Percentiles rank a stretch among this genome's conserved stretches.
Evolutionary conservation across 148 eudicot genomes (phyloP).

Genomic region (Vaccinium vitisidaea): DNA sequence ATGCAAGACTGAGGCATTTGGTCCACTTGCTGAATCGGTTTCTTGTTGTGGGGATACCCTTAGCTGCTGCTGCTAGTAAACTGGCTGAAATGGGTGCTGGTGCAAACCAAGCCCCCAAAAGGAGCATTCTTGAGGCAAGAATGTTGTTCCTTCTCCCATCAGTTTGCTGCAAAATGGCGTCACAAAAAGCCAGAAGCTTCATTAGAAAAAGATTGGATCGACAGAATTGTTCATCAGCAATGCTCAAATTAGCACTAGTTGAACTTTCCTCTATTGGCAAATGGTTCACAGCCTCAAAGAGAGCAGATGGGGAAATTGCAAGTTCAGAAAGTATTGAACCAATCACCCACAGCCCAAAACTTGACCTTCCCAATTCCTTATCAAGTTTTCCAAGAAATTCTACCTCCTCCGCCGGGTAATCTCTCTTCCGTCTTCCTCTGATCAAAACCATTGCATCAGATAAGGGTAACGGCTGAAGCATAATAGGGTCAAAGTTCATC

Average conservation of each 20-base stretch:
- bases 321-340: constrained; percentile 75
- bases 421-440: constrained; percentile 61
- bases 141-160: constrained; percentile 38
- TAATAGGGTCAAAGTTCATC: constrained; percentile 64
- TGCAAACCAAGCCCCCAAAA: constrained; percentile 80
- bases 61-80: constrained; percentile 73
- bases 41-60: constrained; percentile 38
- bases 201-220: constrained; percentile 55
- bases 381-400: constrained; percentile 57
- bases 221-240: constrained; percentile 49
- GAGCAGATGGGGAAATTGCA: constrained; percentile 58
- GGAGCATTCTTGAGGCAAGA: constrained; percentile 70
- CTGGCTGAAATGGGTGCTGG: constrained; percentile 65
- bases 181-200: constrained; percentile 57
- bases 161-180: constrained; percentile 57
- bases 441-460: constrained; percentile 59
- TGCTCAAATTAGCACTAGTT: constrained; percentile 27
- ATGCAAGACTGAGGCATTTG: constrained; percentile 46
- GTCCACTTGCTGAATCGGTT: constrained; percentile 58
- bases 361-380: constrained; percentile 64
- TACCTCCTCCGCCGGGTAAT: constrained; percentile 55
- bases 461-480: constrained; percentile 60
- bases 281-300: constrained; percentile 62
- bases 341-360: constrained; percentile 61
- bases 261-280: constrained; percentile 38